A percentile compares a stretch with the other conserved stretches of the same genome.
Evolutionary conservation across 2,329 filamentous ascomycete genomes (phyloP).

Genomic region (Cryoendolithus antarcticus): DNA sequence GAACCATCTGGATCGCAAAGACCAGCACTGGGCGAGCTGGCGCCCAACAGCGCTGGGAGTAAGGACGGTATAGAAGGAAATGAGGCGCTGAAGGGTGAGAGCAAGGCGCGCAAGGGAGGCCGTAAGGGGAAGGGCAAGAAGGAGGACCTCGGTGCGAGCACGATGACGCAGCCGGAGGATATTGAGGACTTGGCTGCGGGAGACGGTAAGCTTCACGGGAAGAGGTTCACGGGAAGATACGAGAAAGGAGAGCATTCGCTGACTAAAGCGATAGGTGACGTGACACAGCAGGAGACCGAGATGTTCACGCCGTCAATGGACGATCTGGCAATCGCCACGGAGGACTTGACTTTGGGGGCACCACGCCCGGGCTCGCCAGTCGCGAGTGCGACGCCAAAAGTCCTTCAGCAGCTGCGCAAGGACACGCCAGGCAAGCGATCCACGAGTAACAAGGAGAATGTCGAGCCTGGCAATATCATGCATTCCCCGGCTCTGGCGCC

Average conservation of each 20-base stretch:
- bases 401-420: slow-evolving; percentile 13
- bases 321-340: background rate
- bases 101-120: slow-evolving; percentile 23
- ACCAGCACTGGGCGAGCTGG: slow-evolving; percentile 29
- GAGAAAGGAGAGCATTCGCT: slow-evolving; percentile 2
- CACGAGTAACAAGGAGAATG: slow-evolving; percentile 22
- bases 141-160: background rate
- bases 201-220: background rate
- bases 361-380: slow-evolving; percentile 10
- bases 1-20: slow-evolving; percentile 16
- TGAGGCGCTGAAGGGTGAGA: slow-evolving; percentile 8
- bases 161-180: background rate
- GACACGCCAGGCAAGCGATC: slow-evolving; percentile 16
- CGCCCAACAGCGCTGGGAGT: slow-evolving; percentile 21
- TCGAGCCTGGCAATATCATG: slow-evolving; percentile 9
- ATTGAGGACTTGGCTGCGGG: slow-evolving; percentile 1
- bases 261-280: background rate
- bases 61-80: slow-evolving; percentile 14
- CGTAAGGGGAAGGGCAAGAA: slow-evolving; percentile 23
- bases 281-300: background rate
- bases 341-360: slow-evolving; percentile 2
- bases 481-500: background rate
- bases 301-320: background rate
- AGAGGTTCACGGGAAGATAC: background rate
- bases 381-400: slow-evolving; percentile 12